Evolutionary conservation across 2,329 filamentous ascomycete species (phyloP), one percentile per base, ranked within the genome.

Genomic region (Colletotrichum acutatum): DNA sequence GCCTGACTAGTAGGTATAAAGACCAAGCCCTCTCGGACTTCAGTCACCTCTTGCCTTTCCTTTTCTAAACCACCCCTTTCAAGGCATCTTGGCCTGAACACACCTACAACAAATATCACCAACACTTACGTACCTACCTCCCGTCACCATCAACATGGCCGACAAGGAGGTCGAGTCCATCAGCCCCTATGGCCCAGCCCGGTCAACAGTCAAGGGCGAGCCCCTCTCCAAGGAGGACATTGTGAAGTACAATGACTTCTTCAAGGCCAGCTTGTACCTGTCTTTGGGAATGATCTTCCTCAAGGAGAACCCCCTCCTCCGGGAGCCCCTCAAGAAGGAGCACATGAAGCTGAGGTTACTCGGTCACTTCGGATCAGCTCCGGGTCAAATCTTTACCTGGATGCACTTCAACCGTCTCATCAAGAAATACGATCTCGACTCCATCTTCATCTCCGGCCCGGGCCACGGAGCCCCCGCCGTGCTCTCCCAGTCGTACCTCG

Each of bases 331-430:
- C 75, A 90, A 90, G 76, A 84, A 89, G 37, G 90, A 94, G 66
- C 91, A 95, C 78, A 86, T 95, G 83, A 95, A 95, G 83, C 86
- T 89, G 72, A 90, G 93, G 75, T 85, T 95, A 9, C 86, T 95
- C 2, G 93, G 93, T 52, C 93, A 95, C 80, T 95, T 94, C 87
- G 93, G 93, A 66, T 94, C 92, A 3, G 93, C 93, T 62, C 91
- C 93, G n/a, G 93, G 93, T 16, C 93, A 95, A 82, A 91, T 92
- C 71, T 95, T 95, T 82, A 93, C 92, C 42, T 95, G 91, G 81
- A 93, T 95, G 84, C 93, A 95, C 83, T 93, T 94, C 87, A 95
- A 95, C 82, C 91, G 93, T 42, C 84, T 95, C 72, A 94, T 95
- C 86, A 94, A 93, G 82, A 95, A 95, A 82, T 93, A 94, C 78